A percentile compares a stretch with the other conserved stretches of the same genome.
phyloP scores from a whole-genome alignment of 148 eudicot species.

The Oxyria digyna region DNA sequence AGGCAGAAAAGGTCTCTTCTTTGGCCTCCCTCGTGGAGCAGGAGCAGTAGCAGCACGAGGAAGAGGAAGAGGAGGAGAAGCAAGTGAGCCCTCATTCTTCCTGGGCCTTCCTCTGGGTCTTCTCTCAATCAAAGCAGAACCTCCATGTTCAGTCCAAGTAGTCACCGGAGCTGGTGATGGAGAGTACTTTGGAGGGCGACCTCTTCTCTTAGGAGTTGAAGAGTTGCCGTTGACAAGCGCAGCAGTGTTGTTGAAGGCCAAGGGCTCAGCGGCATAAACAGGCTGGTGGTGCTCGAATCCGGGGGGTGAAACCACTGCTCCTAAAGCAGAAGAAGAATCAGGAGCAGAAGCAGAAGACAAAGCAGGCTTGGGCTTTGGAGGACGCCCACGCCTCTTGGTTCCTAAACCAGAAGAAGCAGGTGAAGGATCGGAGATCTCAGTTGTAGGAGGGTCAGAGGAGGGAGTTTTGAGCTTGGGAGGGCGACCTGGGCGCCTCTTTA shows the following conservation, averaged over 20 bases:
- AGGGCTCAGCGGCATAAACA: constrained; percentile 2
- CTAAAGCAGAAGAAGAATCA: no score
- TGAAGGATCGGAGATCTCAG: constrained; percentile 6
- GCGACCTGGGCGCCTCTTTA: constrained; percentile 41
- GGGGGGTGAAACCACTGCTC: no score
- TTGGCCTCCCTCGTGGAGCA: constrained; percentile 40
- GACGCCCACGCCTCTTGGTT: constrained; percentile 42
- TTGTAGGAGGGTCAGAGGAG: background rate
- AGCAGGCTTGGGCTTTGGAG: constrained; percentile 21
- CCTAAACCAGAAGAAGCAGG: constrained; percentile 2
- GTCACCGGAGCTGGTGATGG: background rate
- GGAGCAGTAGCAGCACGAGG: constrained; percentile 1
- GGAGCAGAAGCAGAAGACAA: no score
- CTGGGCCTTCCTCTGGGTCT: constrained; percentile 47
- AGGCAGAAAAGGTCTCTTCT: constrained; percentile 18
- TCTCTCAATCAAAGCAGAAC: background rate
- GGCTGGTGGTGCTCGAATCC: background rate
- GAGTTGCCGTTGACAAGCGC: constrained; percentile 3
- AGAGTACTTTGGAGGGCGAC: constrained; percentile 17
- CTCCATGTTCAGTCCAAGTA: background rate
- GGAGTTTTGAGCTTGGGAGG: constrained; percentile 30
- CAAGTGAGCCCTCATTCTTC: constrained; percentile 17
- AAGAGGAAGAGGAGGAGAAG: constrained; percentile 7
- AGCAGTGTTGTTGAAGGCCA: background rate
- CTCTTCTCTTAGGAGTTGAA: constrained; percentile 13